Conservation (phyloP, 2,329 filamentous ascomycete species). For the Periconia sp. region DNA sequence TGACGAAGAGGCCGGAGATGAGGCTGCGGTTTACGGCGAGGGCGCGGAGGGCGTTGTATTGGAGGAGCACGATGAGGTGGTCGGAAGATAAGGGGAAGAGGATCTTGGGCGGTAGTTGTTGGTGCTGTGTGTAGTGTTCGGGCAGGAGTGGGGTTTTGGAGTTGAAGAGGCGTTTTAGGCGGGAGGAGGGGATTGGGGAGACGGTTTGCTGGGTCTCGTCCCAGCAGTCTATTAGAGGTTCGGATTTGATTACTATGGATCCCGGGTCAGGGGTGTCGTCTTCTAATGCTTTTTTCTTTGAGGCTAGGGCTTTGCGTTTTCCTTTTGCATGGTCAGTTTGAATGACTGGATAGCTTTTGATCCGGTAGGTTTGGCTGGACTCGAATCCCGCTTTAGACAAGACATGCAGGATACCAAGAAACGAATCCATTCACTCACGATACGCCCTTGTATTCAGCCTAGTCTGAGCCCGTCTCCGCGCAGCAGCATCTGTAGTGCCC, state of each 20-base stretch:
- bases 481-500: constrained; percentile 1
- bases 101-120: not conserved
- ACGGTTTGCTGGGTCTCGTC: constrained; percentile 2
- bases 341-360: not conserved
- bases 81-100: constrained; percentile 17
- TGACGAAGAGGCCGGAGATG: not conserved
- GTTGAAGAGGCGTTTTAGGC: not conserved
- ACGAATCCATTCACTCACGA: constrained; percentile 1
- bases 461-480: constrained; percentile 7
- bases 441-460: constrained; percentile 10
- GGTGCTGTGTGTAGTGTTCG: not conserved
- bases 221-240: constrained; percentile 3
- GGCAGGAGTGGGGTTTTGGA: not conserved
- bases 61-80: constrained; percentile 40
- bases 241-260: not conserved
- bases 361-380: not conserved
- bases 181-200: not conserved
- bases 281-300: not conserved
- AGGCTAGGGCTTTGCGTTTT: constrained; percentile 7
- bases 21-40: constrained; percentile 33
- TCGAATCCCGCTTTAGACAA: not conserved
- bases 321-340: constrained; percentile 2
- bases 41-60: constrained; percentile 43
- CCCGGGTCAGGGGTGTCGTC: not conserved
- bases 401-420: not conserved